A percentile compares a stretch with the other conserved stretches of the same genome.
phyloP scores from a whole-genome alignment of 1,284 basidiomycete genomes.

The Schizophyllum amplum region DNA sequence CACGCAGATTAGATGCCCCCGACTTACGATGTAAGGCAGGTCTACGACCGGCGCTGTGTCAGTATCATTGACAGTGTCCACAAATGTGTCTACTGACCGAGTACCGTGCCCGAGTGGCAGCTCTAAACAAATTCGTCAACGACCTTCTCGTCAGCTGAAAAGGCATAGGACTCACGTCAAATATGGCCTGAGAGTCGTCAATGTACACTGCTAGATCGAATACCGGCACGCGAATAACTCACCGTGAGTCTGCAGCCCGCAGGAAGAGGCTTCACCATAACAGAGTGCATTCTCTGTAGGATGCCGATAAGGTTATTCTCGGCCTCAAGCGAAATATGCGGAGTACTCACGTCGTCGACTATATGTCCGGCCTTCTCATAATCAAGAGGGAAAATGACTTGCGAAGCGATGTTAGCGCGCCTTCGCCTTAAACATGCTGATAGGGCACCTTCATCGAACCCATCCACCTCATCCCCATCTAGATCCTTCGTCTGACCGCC shows the following conservation, averaged over 20 bases:
- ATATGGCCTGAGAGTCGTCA: conserved; percentile 41
- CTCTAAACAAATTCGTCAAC: conserved; percentile 27
- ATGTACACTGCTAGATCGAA: neutral
- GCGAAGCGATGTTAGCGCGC: neutral
- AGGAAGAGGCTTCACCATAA: conserved; percentile 34
- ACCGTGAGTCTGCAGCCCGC: conserved; percentile 64
- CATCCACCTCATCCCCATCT: conserved; percentile 61
- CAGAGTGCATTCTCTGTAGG: conserved; percentile 12
- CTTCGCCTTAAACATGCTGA: neutral
- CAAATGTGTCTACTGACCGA: conserved; percentile 33
- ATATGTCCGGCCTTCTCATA: conserved; percentile 63
- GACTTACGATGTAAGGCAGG: conserved; percentile 50
- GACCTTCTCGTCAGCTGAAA: conserved; percentile 13
- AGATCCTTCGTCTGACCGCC: conserved; percentile 72
- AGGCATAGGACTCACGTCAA: conserved; percentile 45
- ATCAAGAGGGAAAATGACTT: conserved; percentile 71
- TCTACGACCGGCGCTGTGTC: conserved; percentile 33
- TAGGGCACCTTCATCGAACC: conserved; percentile 58
- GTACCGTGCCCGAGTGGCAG: conserved; percentile 55
- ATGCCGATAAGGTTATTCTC: neutral
- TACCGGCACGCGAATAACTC: conserved; percentile 5
- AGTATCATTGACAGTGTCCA: neutral
- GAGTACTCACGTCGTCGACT: conserved; percentile 64
- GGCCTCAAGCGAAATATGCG: neutral
- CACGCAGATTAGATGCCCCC: neutral